phyloP scores from a whole-genome alignment of 345 rosid species.

The Murraya paniculata region DNA sequence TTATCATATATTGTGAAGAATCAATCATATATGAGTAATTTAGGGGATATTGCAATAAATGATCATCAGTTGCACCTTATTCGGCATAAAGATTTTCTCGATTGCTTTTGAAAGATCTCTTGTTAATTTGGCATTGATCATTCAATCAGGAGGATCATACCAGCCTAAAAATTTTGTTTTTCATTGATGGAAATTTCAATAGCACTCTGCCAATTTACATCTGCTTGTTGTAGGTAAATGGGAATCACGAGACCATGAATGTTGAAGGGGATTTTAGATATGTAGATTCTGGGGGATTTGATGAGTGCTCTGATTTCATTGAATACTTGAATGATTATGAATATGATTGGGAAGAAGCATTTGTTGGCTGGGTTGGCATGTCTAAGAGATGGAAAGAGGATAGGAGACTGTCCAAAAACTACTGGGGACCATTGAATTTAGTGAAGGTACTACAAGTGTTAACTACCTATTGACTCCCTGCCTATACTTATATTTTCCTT shows the following conservation, averaged over 20 bases:
- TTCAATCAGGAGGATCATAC: background rate
- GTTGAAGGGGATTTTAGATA: slow-evolving; percentile 92
- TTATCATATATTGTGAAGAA: background rate
- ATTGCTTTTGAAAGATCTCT: background rate
- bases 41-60: too few relatives aligned
- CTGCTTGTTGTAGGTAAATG: slow-evolving; percentile 52
- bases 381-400: slow-evolving; percentile 50
- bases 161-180: background rate
- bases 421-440: slow-evolving; percentile 76
- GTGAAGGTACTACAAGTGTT: slow-evolving; percentile 61
- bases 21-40: background rate
- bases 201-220: slow-evolving; percentile 1
- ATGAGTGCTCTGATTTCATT: slow-evolving; percentile 72
- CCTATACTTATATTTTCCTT: background rate
- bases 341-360: slow-evolving; percentile 72
- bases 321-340: slow-evolving; percentile 52
- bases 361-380: slow-evolving; percentile 55
- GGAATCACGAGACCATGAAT: slow-evolving; percentile 93
- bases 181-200: background rate
- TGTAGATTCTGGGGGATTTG: slow-evolving; percentile 70
- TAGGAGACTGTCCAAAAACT: slow-evolving; percentile 41
- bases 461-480: background rate
- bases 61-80: background rate
- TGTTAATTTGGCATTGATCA: background rate
- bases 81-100: background rate